Evolutionary conservation across 2,329 filamentous ascomycete species (phyloP).

Genomic region (Talaromyces funiculosus): DNA sequence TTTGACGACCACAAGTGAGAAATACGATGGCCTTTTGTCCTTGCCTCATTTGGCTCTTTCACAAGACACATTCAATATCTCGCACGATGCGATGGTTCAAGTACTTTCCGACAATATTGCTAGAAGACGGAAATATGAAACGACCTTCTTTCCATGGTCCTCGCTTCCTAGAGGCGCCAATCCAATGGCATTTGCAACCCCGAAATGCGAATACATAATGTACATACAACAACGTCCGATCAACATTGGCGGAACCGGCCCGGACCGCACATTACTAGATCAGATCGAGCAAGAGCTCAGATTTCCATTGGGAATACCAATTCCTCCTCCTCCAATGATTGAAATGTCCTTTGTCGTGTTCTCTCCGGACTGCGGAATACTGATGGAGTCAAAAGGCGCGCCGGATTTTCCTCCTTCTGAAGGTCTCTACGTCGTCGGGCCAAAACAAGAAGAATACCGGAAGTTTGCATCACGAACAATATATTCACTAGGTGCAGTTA

Average conservation of each 20-base stretch:
- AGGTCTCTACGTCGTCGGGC: constrained; percentile 49
- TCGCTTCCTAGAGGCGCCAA: constrained; percentile 58
- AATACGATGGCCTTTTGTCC: constrained; percentile 86
- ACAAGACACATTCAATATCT: constrained; percentile 50
- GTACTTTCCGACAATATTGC: constrained; percentile 63
- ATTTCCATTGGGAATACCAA: constrained; percentile 53
- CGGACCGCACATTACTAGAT: constrained; percentile 36
- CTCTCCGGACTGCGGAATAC: constrained; percentile 62
- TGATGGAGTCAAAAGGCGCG: constrained; percentile 56
- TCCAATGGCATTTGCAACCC: constrained; percentile 47
- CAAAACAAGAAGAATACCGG: constrained; percentile 53
- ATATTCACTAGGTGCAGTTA: constrained; percentile 46
- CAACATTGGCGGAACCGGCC: constrained; percentile 23
- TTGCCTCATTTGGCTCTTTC: constrained; percentile 74
- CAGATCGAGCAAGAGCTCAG: constrained; percentile 56
- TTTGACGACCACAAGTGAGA: constrained; percentile 85
- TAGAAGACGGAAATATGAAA: constrained; percentile 55
- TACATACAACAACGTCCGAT: constrained; percentile 64
- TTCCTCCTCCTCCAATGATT: constrained; percentile 48
- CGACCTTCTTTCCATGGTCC: constrained; percentile 66
- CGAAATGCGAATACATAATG: constrained; percentile 83
- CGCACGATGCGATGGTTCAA: constrained; percentile 62
- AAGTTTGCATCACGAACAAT: constrained; percentile 49
- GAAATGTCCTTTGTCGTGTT: constrained; percentile 57
- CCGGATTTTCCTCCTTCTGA: constrained; percentile 50